Evolutionary conservation across 495 filamentous ascomycete species (phyloP).

Genomic region (Trichoderma asperelloides): DNA sequence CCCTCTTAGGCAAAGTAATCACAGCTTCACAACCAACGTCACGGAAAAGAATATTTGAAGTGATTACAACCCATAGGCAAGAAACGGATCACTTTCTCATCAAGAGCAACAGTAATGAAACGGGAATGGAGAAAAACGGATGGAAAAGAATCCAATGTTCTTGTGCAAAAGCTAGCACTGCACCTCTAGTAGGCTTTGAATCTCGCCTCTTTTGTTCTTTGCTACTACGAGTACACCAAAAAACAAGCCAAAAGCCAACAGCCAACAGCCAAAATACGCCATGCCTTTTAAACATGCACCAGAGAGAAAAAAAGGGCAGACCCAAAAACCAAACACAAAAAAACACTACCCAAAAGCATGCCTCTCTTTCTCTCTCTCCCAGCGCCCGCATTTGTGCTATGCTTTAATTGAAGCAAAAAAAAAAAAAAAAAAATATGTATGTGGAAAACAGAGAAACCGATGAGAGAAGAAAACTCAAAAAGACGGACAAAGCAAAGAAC

Average conservation of each 20-base stretch:
- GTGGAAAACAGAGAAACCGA: neutral
- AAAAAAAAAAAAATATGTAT: neutral
- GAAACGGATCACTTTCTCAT: too few species aligned
- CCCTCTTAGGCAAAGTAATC: neutral
- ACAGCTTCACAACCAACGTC: neutral
- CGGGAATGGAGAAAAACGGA: neutral
- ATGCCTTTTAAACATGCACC: neutral
- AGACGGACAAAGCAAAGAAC: neutral
- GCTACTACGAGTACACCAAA: constrained; percentile 3
- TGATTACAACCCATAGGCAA: neutral
- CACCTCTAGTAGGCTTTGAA: neutral
- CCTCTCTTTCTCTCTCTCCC: neutral
- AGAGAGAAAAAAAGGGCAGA: neutral
- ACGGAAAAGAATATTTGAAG: neutral
- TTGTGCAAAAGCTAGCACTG: constrained; percentile 10
- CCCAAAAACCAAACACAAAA: neutral
- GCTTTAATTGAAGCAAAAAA: neutral
- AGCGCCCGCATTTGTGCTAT: constrained; percentile 1
- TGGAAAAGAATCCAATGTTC: constrained; percentile 9
- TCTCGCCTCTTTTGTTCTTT: neutral
- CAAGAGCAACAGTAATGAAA: neutral
- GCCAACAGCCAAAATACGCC: neutral
- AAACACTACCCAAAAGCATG: constrained; percentile 2
- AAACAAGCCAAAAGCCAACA: neutral
- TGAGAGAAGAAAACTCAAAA: neutral